These are phyloP conservation scores for Boletus sp. DNA, from an alignment of 768 basidiomycete species.

Conservation along the genomic window DNA sequence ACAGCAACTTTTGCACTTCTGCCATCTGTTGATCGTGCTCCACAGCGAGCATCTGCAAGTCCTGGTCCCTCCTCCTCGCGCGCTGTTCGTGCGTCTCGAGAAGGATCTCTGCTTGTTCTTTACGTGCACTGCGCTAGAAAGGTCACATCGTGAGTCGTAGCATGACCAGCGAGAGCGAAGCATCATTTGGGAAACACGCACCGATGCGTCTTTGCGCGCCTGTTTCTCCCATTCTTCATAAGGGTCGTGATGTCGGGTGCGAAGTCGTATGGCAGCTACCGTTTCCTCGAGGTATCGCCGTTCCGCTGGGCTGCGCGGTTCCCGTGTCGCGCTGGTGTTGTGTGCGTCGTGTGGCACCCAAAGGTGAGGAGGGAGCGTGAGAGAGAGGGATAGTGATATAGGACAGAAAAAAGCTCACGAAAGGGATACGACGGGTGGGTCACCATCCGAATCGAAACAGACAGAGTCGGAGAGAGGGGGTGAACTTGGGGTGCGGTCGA, in stretches of 20 bases:
- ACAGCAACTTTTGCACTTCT: slow-evolving; percentile 49
- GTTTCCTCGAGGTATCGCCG: slow-evolving; percentile 41
- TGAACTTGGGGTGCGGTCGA: slow-evolving; percentile 29
- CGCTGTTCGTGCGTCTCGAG: slow-evolving; percentile 18
- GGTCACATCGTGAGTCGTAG: not conserved
- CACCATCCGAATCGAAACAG: slow-evolving; percentile 43
- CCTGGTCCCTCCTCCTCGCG: slow-evolving; percentile 6
- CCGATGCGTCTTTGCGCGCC: slow-evolving; percentile 44
- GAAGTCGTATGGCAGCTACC: slow-evolving; percentile 44
- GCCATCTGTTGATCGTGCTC: slow-evolving; percentile 48
- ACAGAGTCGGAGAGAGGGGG: slow-evolving; percentile 40
- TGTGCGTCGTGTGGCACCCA: not conserved
- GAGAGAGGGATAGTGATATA: not conserved
- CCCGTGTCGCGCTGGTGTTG: slow-evolving; percentile 16
- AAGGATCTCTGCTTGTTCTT: slow-evolving; percentile 23
- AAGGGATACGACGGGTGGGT: slow-evolving; percentile 30
- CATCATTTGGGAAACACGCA: slow-evolving; percentile 20
- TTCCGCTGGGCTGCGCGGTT: slow-evolving; percentile 30
- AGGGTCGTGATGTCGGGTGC: slow-evolving; percentile 41
- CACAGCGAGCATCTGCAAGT: slow-evolving; percentile 32
- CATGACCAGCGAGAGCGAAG: not conserved
- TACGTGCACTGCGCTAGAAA: slow-evolving; percentile 38
- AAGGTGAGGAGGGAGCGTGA: not conserved
- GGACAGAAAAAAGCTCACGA: slow-evolving; percentile 33
- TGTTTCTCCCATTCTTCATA: slow-evolving; percentile 53